Evolutionary conservation across 164 flowering plant species (phyloP), one percentile per base, ranked within the genome.

Genomic region (Hamamelis virginiana): DNA sequence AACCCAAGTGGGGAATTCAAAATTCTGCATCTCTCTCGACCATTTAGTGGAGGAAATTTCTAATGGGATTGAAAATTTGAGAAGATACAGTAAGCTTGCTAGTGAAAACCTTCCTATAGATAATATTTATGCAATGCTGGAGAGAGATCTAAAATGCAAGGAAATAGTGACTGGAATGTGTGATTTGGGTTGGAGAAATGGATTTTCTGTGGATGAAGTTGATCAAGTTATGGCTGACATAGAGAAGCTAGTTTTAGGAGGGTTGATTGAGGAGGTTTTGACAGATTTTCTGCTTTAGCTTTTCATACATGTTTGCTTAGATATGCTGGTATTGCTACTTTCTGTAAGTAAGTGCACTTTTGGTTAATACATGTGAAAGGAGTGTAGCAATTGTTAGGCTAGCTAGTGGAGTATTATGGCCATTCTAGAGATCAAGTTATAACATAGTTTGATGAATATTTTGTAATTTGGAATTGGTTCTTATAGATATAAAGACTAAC

Each of bases 161-260:
- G 82, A 76, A 66, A 56, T 71, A 62, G 77, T 66, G 23, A 77
- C 69, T 67, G 85, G 85, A 41, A 68, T 74, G 9, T 92, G 96
- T 95, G 86, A 84, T 50, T 51, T 72, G 64, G 91, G 87, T 66
- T 91, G 98, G 96, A 78, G 70, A 69, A 71, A 64, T 47, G 82
- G 69, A 45, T 77, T 79, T 71, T 80, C 84, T 13, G 14, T 13
- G 18, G 80, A 82, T 69, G 94, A 85, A 62, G 78, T 73, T 41
- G 82, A 84, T 41, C 74, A 69, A 61, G 79, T 85, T 44, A 82
- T 81, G 19, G 38, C 43, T 58, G 86, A 82, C 44, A 58, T 87
- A 63, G 96, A 82, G 77, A 79, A 80, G 69, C 67, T 75, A n/a
- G 69, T 92, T 26, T 51, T 89, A 14, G 62, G 68, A 71, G 81